Conservation (phyloP, 2,329 filamentous ascomycete species). For the Rhexocercosporidium sp. region DNA sequence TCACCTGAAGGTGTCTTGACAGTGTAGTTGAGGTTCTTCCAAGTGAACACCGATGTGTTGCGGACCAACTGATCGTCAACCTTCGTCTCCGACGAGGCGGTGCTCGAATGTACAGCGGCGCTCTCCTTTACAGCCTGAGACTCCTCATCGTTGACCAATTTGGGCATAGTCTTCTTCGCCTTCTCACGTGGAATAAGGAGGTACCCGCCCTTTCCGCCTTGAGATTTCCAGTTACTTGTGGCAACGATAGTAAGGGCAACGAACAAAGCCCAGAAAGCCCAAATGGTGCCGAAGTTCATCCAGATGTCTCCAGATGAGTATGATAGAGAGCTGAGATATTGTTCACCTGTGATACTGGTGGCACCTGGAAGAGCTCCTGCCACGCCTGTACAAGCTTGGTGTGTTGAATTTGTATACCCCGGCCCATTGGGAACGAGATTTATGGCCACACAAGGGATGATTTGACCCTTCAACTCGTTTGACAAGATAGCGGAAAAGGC, state of each 20-base stretch:
- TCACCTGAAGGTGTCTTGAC: slow-evolving; percentile 66
- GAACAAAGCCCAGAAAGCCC: slow-evolving; percentile 66
- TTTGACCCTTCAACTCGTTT: slow-evolving; percentile 71
- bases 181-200: slow-evolving; percentile 68
- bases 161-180: slow-evolving; percentile 44
- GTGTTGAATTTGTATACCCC: slow-evolving; percentile 49
- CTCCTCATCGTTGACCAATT: slow-evolving; percentile 55
- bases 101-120: background rate
- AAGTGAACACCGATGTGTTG: slow-evolving; percentile 74
- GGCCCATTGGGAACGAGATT: slow-evolving; percentile 58
- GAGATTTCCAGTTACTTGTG: slow-evolving; percentile 62
- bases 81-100: slow-evolving; percentile 29
- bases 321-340: slow-evolving; percentile 60
- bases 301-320: slow-evolving; percentile 59
- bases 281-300: slow-evolving; percentile 67
- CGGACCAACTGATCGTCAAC: slow-evolving; percentile 55
- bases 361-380: slow-evolving; percentile 57
- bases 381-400: slow-evolving; percentile 63
- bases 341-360: slow-evolving; percentile 58
- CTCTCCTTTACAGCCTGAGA: slow-evolving; percentile 35
- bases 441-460: slow-evolving; percentile 53
- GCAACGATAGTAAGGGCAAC: slow-evolving; percentile 61
- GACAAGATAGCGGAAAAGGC: slow-evolving; percentile 71
- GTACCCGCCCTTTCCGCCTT: slow-evolving; percentile 56
- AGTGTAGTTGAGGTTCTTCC: slow-evolving; percentile 72